Evolutionary conservation across 176 grass and related monocot species (phyloP), one percentile per base, ranked within the genome.

Genomic region (Alopecurus myosuroides): DNA sequence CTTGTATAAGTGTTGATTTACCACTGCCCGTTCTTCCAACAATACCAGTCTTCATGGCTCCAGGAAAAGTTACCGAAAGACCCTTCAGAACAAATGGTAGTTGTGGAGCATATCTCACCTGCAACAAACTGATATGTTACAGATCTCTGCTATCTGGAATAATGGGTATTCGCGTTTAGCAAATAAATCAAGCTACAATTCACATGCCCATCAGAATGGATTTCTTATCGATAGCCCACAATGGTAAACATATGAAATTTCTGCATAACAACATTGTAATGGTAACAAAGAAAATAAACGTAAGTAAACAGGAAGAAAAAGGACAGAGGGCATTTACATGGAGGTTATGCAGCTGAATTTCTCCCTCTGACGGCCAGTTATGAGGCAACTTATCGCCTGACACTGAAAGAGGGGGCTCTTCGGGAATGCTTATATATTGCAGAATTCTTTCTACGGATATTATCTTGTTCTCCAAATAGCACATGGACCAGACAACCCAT

Each of bases 11-110:
- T 39, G 94, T 97, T 25, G 96, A 95, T 82, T 98, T 98, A 71
- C 96, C 96, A 64, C 93, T 94, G 53, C 96, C 96, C 33, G 96
- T 98, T 70, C 96, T 90, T 77, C 96, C 96, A 35, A 98, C 96
- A 61, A 98, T 87, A 34, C 96, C 96, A 9, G 92, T 95, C 88
- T 98, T 98, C 83, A 84, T 88, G 35, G 87, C 93, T 56, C 96
- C 93, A 42, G 75, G 85, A 53, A 98, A 91, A 33, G 70, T 94
- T 75, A 90, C 77, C 36, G 91, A 82, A 52, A 98, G 79, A 51
- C 93, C 96, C 48, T 89, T 89, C 22, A 98, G 87, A 85, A 95
- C 93, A 70, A 95, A 88, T 75, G 96, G 93, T 63, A 92, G 68
- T n/a, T 92, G 91, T 15, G 87, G 87, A 41, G 86, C 88, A 64